phyloP scores from a whole-genome alignment of 148 eudicot genomes.

The Dianthus caryophyllus region DNA sequence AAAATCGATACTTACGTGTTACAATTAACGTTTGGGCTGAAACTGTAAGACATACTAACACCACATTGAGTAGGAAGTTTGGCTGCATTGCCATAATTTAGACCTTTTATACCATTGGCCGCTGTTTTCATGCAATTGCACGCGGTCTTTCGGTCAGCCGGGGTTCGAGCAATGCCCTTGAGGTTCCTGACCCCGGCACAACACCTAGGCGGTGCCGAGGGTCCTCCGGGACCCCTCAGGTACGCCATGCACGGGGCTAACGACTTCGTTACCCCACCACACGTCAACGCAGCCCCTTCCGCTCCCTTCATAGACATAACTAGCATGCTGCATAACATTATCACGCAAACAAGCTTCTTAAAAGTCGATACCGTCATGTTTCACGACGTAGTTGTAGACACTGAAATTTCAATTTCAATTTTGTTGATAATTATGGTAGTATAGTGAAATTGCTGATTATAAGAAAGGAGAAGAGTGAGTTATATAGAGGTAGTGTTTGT shows the following conservation, averaged over 20 bases:
- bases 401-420: too few relatives aligned
- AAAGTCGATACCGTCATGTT: slow-evolving; percentile 14
- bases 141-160: slow-evolving; percentile 32
- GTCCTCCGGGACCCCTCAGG: slow-evolving; percentile 10
- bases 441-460: too few relatives aligned
- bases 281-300: neutral
- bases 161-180: slow-evolving; percentile 24
- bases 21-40: slow-evolving; percentile 24
- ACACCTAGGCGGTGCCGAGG: slow-evolving; percentile 19
- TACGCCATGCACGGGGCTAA: slow-evolving; percentile 20
- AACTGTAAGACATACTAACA: slow-evolving; percentile 13
- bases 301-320: neutral
- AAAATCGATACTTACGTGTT: slow-evolving; percentile 15
- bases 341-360: slow-evolving; percentile 4
- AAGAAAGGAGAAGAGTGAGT: too few relatives aligned
- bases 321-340: slow-evolving; percentile 7
- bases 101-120: slow-evolving; percentile 15
- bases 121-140: slow-evolving; percentile 36
- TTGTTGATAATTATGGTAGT: too few relatives aligned
- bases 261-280: slow-evolving; percentile 2
- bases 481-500: too few relatives aligned
- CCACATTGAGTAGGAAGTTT: slow-evolving; percentile 22
- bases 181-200: slow-evolving; percentile 31
- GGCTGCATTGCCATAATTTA: slow-evolving; percentile 15
- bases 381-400: too few relatives aligned